Evolutionary conservation across 768 basidiomycete genomes (phyloP).

Genomic region (Pisolithus tinctorius): DNA sequence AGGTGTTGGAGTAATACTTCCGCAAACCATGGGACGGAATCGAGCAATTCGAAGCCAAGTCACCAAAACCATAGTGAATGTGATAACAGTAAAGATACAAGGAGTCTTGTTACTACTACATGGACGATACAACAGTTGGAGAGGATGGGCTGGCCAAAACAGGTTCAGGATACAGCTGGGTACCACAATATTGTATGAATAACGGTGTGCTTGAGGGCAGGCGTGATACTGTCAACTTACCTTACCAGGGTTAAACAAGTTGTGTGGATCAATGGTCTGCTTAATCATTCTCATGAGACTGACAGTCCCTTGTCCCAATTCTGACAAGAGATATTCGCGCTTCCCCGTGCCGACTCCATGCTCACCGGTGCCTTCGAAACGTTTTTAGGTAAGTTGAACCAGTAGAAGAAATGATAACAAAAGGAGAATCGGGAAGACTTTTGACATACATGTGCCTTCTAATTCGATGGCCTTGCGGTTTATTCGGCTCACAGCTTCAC

Average conservation of each 20-base stretch:
- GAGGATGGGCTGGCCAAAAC: not conserved
- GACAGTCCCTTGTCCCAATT: conserved; percentile 45
- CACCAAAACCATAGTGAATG: not conserved
- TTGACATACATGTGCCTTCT: conserved; percentile 28
- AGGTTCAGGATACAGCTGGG: conserved; percentile 9
- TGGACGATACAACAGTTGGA: not conserved
- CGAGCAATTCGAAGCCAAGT: not conserved
- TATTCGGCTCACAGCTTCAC: conserved; percentile 25
- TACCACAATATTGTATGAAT: not conserved
- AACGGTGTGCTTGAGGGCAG: not conserved
- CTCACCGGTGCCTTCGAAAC: conserved; percentile 29
- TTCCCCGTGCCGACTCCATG: conserved; percentile 45
- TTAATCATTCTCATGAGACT: conserved; percentile 47
- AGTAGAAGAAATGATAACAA: not conserved
- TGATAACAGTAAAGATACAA: not conserved
- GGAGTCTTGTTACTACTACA: not conserved
- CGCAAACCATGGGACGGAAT: too few species aligned
- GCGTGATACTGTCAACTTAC: conserved; percentile 7
- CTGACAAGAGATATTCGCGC: conserved; percentile 38
- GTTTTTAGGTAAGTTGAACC: not conserved
- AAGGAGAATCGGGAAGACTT: not conserved
- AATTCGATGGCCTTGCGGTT: conserved; percentile 29
- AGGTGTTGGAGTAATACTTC: not conserved
- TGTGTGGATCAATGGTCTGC: conserved; percentile 36
- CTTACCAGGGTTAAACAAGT: conserved; percentile 45